Base-by-base conservation (phyloP, 306 rosid species). In the Adenanthera pavonina region DNA sequence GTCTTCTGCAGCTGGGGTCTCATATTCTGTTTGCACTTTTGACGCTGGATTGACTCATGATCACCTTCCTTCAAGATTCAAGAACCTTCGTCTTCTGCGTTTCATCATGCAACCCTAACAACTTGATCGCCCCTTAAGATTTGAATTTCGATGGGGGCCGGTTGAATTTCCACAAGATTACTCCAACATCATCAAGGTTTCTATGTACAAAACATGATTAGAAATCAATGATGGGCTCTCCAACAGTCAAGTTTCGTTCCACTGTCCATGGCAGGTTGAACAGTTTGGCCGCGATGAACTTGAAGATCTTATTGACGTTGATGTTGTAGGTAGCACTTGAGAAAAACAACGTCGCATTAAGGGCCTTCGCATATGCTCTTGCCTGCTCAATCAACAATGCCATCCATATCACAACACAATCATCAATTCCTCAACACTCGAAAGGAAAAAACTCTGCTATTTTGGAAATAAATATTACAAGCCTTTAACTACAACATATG, bases 291-390 rank as follows among this genome's bases (percentile, higher is more conserved):
- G 97, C 90, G 83, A 90, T 84, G 88, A 92, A 92, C 56, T 92
- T 92, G 86, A 92, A 92, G 87, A 92, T 86, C 86, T 92, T 90
- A 75, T 90, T 92, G 56, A 88, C 97, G 62, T 92, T 90, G 70
- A 90, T 90, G 83, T 92, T 92, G 88, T 90, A 92, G 60, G 90
- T 87, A 79, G 94, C 90, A 67, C 97, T 92, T 0, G 97, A 92
- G 75, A 92, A 92, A 88, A 92, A 92, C 2, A 92, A 76, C 8
- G 93, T 84, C 34, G 94, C 92, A 72, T 89, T 89, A 36, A 35
- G 9, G 59, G 94, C 98, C 91, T 84, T 95, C 8, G 99, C 99
- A 75, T 86, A 95, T 75, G 91, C 41, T 87, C 99, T 92, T 85
- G 98, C 99, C 99, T 95, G 92, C 61, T 74, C 79, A 81, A 53